phyloP scores from a whole-genome alignment of 192 early-diverging fungal species.

The Linnemannia elongata region DNA sequence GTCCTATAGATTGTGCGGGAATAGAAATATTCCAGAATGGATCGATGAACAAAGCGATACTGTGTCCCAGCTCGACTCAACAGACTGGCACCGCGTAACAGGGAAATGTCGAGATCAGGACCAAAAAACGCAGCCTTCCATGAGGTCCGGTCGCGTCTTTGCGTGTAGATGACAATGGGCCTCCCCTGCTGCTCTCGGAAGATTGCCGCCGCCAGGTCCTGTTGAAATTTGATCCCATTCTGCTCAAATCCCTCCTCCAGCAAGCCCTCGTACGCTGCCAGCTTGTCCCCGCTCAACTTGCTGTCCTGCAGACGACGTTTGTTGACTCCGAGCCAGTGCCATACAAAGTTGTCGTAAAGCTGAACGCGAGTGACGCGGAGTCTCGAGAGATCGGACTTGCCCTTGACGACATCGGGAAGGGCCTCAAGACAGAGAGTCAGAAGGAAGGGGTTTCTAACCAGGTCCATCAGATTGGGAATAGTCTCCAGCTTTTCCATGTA shows the following conservation, averaged over 20 bases:
- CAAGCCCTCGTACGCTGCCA: no score
- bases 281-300: no score
- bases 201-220: neutral
- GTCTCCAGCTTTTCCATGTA: neutral
- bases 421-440: neutral
- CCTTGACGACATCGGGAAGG: neutral
- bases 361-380: neutral
- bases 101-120: no score
- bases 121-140: constrained; percentile 1
- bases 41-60: no score
- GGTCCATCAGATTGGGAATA: neutral
- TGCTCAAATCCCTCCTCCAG: neutral
- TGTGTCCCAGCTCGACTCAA: no score
- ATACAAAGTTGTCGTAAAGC: neutral
- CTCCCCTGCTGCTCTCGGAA: neutral
- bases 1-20: no score
- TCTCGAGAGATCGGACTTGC: neutral
- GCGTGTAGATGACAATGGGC: neutral
- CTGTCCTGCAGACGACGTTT: neutral
- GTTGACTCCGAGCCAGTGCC: neutral
- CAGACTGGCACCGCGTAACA: no score
- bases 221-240: neutral
- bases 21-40: no score
- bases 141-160: neutral
- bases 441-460: neutral